These are phyloP conservation scores for Neurospora tetrasperma DNA, from an alignment of 495 filamentous ascomycete species.

Conservation along the genomic window DNA sequence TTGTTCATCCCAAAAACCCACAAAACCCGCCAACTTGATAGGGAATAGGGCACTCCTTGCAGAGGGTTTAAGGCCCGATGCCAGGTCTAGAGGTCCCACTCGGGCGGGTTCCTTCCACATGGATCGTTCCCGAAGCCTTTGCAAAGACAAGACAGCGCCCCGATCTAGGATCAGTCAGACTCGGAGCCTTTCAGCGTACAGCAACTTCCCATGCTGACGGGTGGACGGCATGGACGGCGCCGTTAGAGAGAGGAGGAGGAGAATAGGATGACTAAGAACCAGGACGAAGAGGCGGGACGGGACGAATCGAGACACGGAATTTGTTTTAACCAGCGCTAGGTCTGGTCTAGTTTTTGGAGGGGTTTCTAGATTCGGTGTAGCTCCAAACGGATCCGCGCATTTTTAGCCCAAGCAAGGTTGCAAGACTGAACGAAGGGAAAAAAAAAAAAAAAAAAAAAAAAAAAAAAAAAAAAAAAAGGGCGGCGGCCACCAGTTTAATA, in stretches of 20 bases:
- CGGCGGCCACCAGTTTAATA: not conserved
- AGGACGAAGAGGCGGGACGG: not conserved
- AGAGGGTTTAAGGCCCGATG: slow-evolving; percentile 1
- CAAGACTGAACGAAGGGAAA: not conserved
- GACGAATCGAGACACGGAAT: not conserved
- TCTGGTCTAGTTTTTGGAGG: not conserved
- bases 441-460: not conserved
- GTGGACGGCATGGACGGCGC: not conserved
- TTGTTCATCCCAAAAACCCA: not conserved
- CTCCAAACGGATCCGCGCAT: not conserved
- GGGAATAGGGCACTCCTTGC: not conserved
- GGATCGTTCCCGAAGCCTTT: not conserved
- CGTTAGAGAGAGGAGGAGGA: not conserved
- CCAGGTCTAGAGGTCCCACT: not conserved
- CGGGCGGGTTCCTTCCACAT: not conserved
- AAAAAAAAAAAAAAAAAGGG: not conserved
- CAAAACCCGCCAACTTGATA: not conserved
- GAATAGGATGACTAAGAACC: not conserved
- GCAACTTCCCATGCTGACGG: not conserved
- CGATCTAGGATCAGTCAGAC: not conserved
- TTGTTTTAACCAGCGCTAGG: not conserved
- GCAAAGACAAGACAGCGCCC: not conserved
- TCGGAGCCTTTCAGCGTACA: not conserved
- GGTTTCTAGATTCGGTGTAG: not conserved
- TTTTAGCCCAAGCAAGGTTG: not conserved